Base-by-base conservation (phyloP, 306 rosid genomes). In the Medicago ruthenica region DNA sequence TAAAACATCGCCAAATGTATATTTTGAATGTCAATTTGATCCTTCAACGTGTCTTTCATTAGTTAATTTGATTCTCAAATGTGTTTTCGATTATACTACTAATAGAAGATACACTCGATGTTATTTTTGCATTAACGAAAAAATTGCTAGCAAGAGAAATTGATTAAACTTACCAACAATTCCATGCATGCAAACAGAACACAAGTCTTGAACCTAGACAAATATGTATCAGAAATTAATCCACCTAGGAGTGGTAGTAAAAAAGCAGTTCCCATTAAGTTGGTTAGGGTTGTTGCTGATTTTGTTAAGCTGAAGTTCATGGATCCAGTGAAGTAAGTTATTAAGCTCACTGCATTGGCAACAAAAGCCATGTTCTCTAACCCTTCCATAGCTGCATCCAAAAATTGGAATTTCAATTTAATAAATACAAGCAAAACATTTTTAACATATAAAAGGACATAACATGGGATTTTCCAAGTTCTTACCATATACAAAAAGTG, bases 321-420 rank as follows among this genome's bases (percentile, higher is more conserved):
- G 65, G 84, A 82, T 7, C 90, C 90, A 65, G 69, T 77, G 86
- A 93, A 91, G 71, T 93, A 93, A 5, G 93, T 91, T 66, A 91
- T 87, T 9, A 93, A 75, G 83, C 91, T 91, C 65, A 93, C 59
- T 9, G 88, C 92, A 59, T 24, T 78, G 6, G 96, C 78, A 21
- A 93, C 65, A 22, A 87, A 90, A 3, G 98, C 91, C 98, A 93
- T 86, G 85, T 88, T 91, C 76, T 93, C 97, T 2, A 93, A 79
- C 60, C 98, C 97, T 82, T 89, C 93, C 78, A 80, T 87, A 40
- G 85, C 95, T 93, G 87, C 86, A 53, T 69, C 13, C 68, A 71
- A 71, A 66, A 7, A 68, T 76, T 70, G 9, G 6, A 77, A 41
- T 11, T 61, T 41, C 53, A 69, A 54, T 73, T 73, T 3, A 22